These are phyloP conservation scores for Psilocybe cubensis DNA, from an alignment of 768 basidiomycete species.

Conservation along the genomic window DNA sequence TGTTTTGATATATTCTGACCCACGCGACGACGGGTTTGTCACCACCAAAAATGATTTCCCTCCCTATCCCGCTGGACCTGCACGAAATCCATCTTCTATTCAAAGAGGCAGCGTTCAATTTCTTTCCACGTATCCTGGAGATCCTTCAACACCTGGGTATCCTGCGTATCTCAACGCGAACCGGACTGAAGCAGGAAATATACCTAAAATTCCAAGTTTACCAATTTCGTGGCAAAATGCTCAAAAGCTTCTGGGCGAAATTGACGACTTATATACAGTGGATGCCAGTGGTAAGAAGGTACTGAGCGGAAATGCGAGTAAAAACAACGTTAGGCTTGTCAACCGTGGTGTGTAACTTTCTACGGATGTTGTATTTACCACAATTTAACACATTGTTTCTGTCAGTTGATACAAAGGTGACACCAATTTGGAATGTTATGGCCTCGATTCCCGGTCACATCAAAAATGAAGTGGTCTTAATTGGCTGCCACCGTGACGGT, in stretches of 20 bases:
- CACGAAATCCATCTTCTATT: slow-evolving; percentile 81
- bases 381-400: not conserved
- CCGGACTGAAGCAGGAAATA: slow-evolving; percentile 58
- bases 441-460: slow-evolving; percentile 79
- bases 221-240: slow-evolving; percentile 92
- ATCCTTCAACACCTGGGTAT: slow-evolving; percentile 86
- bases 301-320: slow-evolving; percentile 55
- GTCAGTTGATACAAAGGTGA: slow-evolving; percentile 75
- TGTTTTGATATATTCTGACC: slow-evolving; percentile 83
- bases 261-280: slow-evolving; percentile 39
- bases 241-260: slow-evolving; percentile 62
- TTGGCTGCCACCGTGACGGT: slow-evolving; percentile 93
- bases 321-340: slow-evolving; percentile 49
- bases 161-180: slow-evolving; percentile 87
- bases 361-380: not conserved
- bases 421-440: slow-evolving; percentile 89
- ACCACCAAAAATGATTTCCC: slow-evolving; percentile 77
- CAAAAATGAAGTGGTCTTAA: slow-evolving; percentile 80
- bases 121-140: slow-evolving; percentile 68
- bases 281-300: slow-evolving; percentile 30
- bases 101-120: slow-evolving; percentile 86
- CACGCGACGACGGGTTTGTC: slow-evolving; percentile 82
- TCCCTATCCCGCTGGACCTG: slow-evolving; percentile 85
- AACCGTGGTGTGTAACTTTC: slow-evolving; percentile 49
- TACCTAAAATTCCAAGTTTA: slow-evolving; percentile 82